These are phyloP conservation scores for Phytophthora vignae DNA, from an alignment of 352 stramenopile species.

Conservation along the genomic window DNA sequence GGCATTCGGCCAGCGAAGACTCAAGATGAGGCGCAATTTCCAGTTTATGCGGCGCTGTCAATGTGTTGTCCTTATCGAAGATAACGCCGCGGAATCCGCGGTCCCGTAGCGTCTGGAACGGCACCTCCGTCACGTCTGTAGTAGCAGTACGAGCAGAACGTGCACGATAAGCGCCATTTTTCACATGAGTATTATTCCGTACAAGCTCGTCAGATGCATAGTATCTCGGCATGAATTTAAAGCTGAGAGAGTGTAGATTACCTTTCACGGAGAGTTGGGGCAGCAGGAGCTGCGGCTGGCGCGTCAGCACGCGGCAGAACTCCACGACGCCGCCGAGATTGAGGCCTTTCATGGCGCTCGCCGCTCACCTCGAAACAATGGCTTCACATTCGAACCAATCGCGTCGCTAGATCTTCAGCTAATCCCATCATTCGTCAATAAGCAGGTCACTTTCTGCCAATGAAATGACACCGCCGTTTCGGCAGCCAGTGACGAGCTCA, in stretches of 20 bases:
- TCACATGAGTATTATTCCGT: conserved; percentile 16
- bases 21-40: conserved; percentile 81
- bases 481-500: conserved; percentile 35
- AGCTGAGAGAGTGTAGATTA: conserved; percentile 26
- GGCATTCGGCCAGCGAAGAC: conserved; percentile 73
- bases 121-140: conserved; percentile 84
- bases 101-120: conserved; percentile 78
- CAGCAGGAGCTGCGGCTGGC: conserved; percentile 76
- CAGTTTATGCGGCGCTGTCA: conserved; percentile 93
- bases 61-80: conserved; percentile 98
- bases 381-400: conserved; percentile 18
- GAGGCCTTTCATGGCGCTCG: conserved; percentile 63
- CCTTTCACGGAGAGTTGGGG: conserved; percentile 86
- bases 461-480: conserved; percentile 19
- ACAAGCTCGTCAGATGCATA: not conserved
- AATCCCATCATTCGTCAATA: conserved; percentile 30
- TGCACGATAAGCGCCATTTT: not conserved
- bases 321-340: conserved; percentile 82
- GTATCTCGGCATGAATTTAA: conserved; percentile 1
- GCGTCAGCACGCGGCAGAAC: conserved; percentile 82
- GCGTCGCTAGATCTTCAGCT: not conserved
- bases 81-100: conserved; percentile 93
- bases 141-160: not conserved
- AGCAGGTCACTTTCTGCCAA: conserved; percentile 28
- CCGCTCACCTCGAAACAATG: not conserved